A percentile compares a stretch with the other conserved stretches of the same genome.
These are phyloP conservation scores for Trypethelium eluteriae DNA, from an alignment of 495 filamentous ascomycete species.

Conservation along the genomic window DNA sequence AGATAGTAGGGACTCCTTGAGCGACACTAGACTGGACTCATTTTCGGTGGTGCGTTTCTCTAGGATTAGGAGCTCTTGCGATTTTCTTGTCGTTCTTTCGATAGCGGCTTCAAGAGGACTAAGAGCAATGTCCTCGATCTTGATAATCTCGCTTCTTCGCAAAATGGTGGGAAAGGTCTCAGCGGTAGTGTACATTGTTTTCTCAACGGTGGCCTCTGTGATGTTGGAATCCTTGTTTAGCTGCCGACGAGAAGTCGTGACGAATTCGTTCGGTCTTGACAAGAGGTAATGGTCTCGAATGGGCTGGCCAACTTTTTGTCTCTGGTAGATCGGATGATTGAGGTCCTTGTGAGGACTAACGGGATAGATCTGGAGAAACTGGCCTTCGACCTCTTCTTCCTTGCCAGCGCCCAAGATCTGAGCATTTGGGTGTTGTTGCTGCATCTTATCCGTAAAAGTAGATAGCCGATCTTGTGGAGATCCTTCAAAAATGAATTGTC, in stretches of 20 bases:
- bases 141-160: slow-evolving; percentile 74
- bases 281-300: slow-evolving; percentile 80
- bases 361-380: slow-evolving; percentile 77
- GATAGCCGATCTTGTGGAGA: slow-evolving; percentile 65
- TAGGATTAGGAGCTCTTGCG: slow-evolving; percentile 66
- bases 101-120: slow-evolving; percentile 78
- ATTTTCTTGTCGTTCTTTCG: slow-evolving; percentile 86
- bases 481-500: slow-evolving; percentile 88
- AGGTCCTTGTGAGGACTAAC: slow-evolving; percentile 78
- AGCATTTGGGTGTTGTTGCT: slow-evolving; percentile 80
- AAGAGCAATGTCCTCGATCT: slow-evolving; percentile 55
- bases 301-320: slow-evolving; percentile 69
- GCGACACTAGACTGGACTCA: slow-evolving; percentile 44
- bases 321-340: slow-evolving; percentile 78
- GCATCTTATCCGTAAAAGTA: slow-evolving; percentile 85
- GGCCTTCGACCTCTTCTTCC: slow-evolving; percentile 79
- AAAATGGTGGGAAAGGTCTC: slow-evolving; percentile 90
- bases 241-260: slow-evolving; percentile 59
- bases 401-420: slow-evolving; percentile 67
- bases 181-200: slow-evolving; percentile 73
- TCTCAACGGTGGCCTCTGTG: slow-evolving; percentile 72
- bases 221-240: slow-evolving; percentile 51
- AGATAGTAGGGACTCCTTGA: slow-evolving; percentile 66
- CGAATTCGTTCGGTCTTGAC: slow-evolving; percentile 63
- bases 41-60: slow-evolving; percentile 70